Conservation (phyloP, 805 yeast species). For the Kuraishia hungarica region DNA sequence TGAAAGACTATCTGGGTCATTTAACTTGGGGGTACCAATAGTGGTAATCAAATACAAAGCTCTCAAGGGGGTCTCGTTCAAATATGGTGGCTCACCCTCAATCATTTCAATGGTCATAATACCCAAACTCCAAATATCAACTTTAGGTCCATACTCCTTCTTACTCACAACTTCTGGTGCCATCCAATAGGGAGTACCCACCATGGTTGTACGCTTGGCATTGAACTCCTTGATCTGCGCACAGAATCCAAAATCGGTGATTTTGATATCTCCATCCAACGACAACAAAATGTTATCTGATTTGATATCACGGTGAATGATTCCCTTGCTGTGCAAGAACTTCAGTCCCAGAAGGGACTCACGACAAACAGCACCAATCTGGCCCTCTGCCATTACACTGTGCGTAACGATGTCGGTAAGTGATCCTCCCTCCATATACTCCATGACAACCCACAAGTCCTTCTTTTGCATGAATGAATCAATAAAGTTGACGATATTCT, state of each 20-base stretch:
- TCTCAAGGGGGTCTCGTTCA: constrained; percentile 91
- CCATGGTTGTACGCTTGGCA: constrained; percentile 93
- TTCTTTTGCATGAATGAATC: constrained; percentile 80
- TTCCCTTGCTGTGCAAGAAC: constrained; percentile 84
- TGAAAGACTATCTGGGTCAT: constrained; percentile 73
- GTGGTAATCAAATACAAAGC: constrained; percentile 93
- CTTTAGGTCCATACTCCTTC: constrained; percentile 93
- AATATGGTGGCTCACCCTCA: constrained; percentile 97
- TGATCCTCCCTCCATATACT: constrained; percentile 98
- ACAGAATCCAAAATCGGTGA: constrained; percentile 94
- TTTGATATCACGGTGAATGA: constrained; percentile 94
- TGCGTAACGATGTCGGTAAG: constrained; percentile 92
- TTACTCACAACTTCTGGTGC: constrained; percentile 97
- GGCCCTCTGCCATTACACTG: constrained; percentile 74
- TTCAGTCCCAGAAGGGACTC: constrained; percentile 90
- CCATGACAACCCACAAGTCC: constrained; percentile 99
- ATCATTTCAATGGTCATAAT: constrained; percentile 98
- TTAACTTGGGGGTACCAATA: constrained; percentile 90
- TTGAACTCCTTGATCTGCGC: constrained; percentile 83
- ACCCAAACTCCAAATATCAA: constrained; percentile 96
- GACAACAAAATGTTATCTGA: constrained; percentile 90
- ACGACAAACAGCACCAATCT: constrained; percentile 83
- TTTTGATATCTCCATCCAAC: constrained; percentile 75
- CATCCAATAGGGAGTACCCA: constrained; percentile 99
- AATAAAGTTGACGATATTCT: constrained; percentile 88